These are phyloP conservation scores for Aureobasidium sp. DNA, from an alignment of 2,329 filamentous ascomycete species.

Conservation along the genomic window DNA sequence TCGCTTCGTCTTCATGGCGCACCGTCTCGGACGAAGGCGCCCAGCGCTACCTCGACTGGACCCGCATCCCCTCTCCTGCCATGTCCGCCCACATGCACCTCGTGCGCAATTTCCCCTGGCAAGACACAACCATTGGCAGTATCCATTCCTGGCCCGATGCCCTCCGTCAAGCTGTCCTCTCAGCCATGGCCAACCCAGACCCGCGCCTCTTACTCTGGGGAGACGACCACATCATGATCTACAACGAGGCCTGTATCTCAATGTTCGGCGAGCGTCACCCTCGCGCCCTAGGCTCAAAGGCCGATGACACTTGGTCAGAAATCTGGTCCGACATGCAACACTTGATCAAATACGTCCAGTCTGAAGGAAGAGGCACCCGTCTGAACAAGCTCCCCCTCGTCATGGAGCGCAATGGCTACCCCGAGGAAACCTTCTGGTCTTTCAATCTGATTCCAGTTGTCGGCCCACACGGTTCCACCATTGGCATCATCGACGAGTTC, in stretches of 20 bases:
- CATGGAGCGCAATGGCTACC: slow-evolving; percentile 23
- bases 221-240: slow-evolving; percentile 28
- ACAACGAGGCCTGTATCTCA: slow-evolving; percentile 31
- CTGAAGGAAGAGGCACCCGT: slow-evolving; percentile 19
- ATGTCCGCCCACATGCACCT: slow-evolving; percentile 16
- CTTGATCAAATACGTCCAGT: slow-evolving; percentile 20
- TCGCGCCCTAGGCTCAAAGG: slow-evolving; percentile 18
- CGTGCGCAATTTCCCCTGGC: slow-evolving; percentile 25
- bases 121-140: slow-evolving; percentile 22
- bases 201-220: slow-evolving; percentile 27
- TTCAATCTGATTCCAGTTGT: slow-evolving; percentile 25
- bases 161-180: slow-evolving; percentile 21
- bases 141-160: slow-evolving; percentile 24
- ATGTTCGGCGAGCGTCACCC: slow-evolving; percentile 28
- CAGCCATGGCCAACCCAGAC: slow-evolving; percentile 26
- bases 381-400: slow-evolving; percentile 20
- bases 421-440: slow-evolving; percentile 27
- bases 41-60: slow-evolving; percentile 11
- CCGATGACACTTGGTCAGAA: slow-evolving; percentile 16
- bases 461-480: slow-evolving; percentile 8
- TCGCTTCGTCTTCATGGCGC: slow-evolving; percentile 12
- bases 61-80: not conserved
- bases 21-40: slow-evolving; percentile 6
- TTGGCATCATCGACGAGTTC: slow-evolving; percentile 17
- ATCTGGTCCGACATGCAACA: slow-evolving; percentile 13